A percentile compares a stretch with the other conserved stretches of the same genome.
Conservation (phyloP, 257 asterid species). For the Buddleja alternifolia region DNA sequence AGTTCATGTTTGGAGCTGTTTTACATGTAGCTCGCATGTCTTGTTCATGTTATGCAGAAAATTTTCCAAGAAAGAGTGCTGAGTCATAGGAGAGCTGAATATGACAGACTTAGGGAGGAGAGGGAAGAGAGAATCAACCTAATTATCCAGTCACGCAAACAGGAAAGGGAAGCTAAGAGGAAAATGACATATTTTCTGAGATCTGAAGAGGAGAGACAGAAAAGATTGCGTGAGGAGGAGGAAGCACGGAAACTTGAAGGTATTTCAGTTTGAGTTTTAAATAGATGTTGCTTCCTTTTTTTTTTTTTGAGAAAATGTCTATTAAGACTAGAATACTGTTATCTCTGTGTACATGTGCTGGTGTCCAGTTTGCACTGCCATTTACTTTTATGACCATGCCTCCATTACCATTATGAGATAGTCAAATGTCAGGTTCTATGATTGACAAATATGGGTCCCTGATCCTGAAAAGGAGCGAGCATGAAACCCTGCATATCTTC, state of each 20-base stretch:
- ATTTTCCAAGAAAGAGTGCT: conserved; percentile 58
- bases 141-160: conserved; percentile 57
- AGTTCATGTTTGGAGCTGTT: not conserved
- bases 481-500: too few relatives aligned
- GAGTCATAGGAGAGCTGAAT: conserved; percentile 49
- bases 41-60: conserved; percentile 39
- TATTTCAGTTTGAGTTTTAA: conserved; percentile 28
- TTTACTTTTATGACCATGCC: not conserved
- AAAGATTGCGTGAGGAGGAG: conserved; percentile 76
- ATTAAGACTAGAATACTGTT: not conserved
- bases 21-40: not conserved
- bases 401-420: not conserved
- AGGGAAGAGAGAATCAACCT: conserved; percentile 53
- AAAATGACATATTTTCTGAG: conserved; percentile 63
- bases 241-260: conserved; percentile 88
- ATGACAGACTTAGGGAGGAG: conserved; percentile 47
- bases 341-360: not conserved
- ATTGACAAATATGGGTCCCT: too few relatives aligned
- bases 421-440: too few relatives aligned
- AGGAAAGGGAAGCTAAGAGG: conserved; percentile 73
- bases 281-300: not conserved
- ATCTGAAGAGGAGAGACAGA: conserved; percentile 73
- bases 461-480: too few relatives aligned
- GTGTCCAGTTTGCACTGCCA: not conserved
- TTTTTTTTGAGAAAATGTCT: not conserved